Evolutionary conservation across 371 early-diverging fungal species (phyloP).

Genomic region (Syncephalastrum contaminatum): DNA sequence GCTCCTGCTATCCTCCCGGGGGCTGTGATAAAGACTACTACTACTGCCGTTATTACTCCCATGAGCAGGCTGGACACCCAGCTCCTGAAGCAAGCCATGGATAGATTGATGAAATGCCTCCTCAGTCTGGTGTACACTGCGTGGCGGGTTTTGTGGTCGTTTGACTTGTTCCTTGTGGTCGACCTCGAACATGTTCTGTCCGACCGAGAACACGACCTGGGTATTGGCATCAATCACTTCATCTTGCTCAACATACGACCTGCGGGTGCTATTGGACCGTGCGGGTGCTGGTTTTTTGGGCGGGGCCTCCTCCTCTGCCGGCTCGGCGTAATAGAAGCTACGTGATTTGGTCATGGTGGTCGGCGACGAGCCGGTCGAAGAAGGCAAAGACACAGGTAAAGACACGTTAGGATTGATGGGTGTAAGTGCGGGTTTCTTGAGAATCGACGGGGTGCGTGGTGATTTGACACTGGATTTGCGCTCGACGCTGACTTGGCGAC

Average conservation of each 20-base stretch:
- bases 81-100: slow-evolving; percentile 20
- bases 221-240: slow-evolving; percentile 44
- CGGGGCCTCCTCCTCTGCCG: slow-evolving; percentile 1
- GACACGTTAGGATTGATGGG: background rate
- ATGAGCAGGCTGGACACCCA: slow-evolving; percentile 17
- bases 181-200: slow-evolving; percentile 54
- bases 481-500: no score
- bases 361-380: background rate
- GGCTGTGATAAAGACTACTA: no score
- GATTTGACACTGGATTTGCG: no score
- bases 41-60: no score
- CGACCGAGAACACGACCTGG: slow-evolving; percentile 53
- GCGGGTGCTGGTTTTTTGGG: slow-evolving; percentile 16
- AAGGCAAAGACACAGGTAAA: background rate
- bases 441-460: no score
- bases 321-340: no score
- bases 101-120: slow-evolving; percentile 19
- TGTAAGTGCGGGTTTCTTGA: background rate
- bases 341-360: no score
- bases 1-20: no score
- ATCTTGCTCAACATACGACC: slow-evolving; percentile 9
- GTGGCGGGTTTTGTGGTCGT: background rate
- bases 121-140: slow-evolving; percentile 6
- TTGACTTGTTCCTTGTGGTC: slow-evolving; percentile 24
- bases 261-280: background rate